A percentile compares a stretch with the other conserved stretches of the same genome.
These are phyloP conservation scores for Meyerozyma athensensis DNA, from an alignment of 1,139 yeast species.

Conservation along the genomic window DNA sequence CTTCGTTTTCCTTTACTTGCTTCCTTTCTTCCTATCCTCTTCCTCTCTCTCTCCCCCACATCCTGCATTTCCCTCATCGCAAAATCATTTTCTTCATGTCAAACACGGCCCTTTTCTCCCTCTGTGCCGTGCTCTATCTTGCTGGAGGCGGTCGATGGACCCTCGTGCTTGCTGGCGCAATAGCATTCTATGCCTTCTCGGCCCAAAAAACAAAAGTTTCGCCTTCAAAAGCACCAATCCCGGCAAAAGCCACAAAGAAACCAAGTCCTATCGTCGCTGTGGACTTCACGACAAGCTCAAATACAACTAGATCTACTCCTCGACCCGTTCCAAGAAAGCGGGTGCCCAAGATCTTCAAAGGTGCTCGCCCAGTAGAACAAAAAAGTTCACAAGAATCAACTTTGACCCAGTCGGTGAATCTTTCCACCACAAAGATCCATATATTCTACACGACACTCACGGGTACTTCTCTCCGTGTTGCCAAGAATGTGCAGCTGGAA, in stretches of 20 bases:
- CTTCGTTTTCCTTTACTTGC: no score
- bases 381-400: conserved; percentile 4
- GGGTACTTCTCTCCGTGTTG: conserved; percentile 73
- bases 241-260: conserved; percentile 4
- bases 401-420: conserved; percentile 29
- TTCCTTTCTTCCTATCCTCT: neutral
- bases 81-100: conserved; percentile 1
- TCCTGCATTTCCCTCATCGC: conserved; percentile 2
- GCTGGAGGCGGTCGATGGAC: conserved; percentile 25
- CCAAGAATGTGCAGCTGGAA: conserved; percentile 42
- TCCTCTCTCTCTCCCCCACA: neutral
- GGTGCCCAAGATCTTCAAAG: conserved; percentile 17
- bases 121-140: conserved; percentile 18
- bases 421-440: conserved; percentile 45
- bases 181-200: conserved; percentile 9
- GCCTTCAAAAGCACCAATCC: neutral
- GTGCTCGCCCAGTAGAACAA: conserved; percentile 8
- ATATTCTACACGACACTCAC: conserved; percentile 83
- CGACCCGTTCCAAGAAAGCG: conserved; percentile 9
- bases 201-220: neutral
- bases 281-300: conserved; percentile 38
- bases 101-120: conserved; percentile 11
- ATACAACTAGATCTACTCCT: conserved; percentile 20
- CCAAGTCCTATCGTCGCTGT: conserved; percentile 34
- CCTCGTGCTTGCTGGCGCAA: conserved; percentile 15